Conservation (phyloP, 2,329 filamentous ascomycete genomes). For the Xylaria polymorpha region DNA sequence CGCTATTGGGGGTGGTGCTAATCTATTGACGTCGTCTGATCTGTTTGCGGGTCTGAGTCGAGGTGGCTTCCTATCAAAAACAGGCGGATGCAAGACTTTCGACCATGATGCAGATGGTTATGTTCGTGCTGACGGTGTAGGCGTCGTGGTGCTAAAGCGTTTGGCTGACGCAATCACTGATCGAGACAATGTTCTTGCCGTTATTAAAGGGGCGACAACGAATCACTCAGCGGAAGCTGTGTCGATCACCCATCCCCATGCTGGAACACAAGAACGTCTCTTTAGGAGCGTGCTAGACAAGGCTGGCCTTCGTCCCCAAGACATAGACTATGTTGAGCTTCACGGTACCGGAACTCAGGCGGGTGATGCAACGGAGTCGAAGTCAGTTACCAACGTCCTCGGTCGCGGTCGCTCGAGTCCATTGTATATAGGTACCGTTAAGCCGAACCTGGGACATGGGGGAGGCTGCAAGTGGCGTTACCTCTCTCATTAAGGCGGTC, state of each 20-base stretch:
- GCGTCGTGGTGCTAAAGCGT: conserved; percentile 40
- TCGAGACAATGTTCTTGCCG: conserved; percentile 59
- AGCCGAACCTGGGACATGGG: conserved; percentile 40
- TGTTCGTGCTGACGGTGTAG: conserved; percentile 39
- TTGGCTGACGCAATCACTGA: conserved; percentile 41
- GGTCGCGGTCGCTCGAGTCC: conserved; percentile 7
- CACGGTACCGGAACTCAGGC: conserved; percentile 78
- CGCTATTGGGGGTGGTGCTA: conserved; percentile 55
- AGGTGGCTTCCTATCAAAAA: conserved; percentile 63
- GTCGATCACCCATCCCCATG: conserved; percentile 78
- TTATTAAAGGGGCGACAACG: conserved; percentile 70
- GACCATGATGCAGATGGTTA: conserved; percentile 42
- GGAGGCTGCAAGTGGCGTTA: conserved; percentile 35
- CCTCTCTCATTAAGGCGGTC: conserved; percentile 37
- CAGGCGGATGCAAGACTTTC: conserved; percentile 38
- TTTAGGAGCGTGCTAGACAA: conserved; percentile 68
- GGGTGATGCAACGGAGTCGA: conserved; percentile 74
- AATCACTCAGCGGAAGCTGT: conserved; percentile 78
- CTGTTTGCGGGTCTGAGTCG: conserved; percentile 70
- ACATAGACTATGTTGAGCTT: conserved; percentile 74
- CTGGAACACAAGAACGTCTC: conserved; percentile 69
- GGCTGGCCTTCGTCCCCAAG: conserved; percentile 62
- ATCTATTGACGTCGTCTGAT: conserved; percentile 63
- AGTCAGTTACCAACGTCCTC: conserved; percentile 68
- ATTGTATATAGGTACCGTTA: conserved; percentile 35